Evolutionary conservation across 148 eudicot species (phyloP).

Genomic region (Fagopyrum homotropicum): DNA sequence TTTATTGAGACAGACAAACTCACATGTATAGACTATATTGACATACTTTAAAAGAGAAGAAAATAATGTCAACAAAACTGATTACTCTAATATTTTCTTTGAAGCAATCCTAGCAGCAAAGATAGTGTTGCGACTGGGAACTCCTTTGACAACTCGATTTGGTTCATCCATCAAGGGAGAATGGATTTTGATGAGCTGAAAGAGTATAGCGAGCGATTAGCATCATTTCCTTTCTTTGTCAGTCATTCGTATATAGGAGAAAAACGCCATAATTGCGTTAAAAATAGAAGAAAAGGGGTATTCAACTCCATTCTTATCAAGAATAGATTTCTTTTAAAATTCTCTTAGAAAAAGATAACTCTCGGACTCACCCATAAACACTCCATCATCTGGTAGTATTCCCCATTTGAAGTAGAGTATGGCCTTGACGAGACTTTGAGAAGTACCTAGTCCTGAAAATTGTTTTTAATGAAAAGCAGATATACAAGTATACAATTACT

Average conservation of each 20-base stretch:
- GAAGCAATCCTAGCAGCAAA: conserved; percentile 79
- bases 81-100: conserved; percentile 67
- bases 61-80: conserved; percentile 6
- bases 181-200: conserved; percentile 83
- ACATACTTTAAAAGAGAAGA: background rate
- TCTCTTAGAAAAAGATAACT: background rate
- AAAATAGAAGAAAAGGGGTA: no score
- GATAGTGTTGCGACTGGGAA: conserved; percentile 52
- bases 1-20: background rate
- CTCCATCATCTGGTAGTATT: conserved; percentile 99
- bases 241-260: background rate
- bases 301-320: no score
- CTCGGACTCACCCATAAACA: conserved; percentile 79
- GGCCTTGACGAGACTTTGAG: conserved; percentile 96
- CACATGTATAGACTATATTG: no score
- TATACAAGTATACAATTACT: no score
- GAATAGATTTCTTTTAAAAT: background rate
- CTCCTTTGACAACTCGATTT: conserved; percentile 73
- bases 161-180: conserved; percentile 95
- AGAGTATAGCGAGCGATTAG: conserved; percentile 4
- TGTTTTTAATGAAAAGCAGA: background rate
- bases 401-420: conserved; percentile 93
- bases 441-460: conserved; percentile 89
- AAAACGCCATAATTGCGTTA: no score
- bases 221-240: conserved; percentile 1